Conservation (phyloP, 23 red algal genomes). For the Gracilaria gracilis region DNA sequence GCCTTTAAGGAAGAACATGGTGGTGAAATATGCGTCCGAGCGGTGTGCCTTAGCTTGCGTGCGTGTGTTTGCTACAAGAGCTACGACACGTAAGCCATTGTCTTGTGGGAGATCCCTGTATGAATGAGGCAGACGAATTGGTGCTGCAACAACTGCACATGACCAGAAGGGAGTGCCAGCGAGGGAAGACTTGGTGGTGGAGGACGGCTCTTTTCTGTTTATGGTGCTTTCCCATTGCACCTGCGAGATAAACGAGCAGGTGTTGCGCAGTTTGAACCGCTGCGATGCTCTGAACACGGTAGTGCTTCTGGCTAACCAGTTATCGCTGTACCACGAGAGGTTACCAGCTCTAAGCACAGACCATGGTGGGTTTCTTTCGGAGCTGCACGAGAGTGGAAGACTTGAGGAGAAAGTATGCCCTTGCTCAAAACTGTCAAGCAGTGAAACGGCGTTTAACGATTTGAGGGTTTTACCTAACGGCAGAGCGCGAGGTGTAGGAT, state of each 20-base stretch:
- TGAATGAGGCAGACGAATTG: slow-evolving; percentile 30
- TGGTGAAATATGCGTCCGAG: too few relatives aligned
- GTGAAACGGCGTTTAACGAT: slow-evolving; percentile 67
- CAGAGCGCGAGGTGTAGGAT: too few relatives aligned
- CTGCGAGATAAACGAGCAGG: slow-evolving; percentile 12
- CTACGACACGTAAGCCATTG: not conserved
- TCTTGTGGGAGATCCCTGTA: slow-evolving; percentile 33
- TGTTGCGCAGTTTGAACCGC: not conserved
- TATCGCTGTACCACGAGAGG: slow-evolving; percentile 27
- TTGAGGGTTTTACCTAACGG: slow-evolving; percentile 42
- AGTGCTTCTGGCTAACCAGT: slow-evolving; percentile 43
- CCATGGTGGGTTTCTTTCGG: not conserved
- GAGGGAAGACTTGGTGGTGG: not conserved
- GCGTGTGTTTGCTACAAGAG: slow-evolving; percentile 40
- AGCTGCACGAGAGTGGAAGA: slow-evolving; percentile 2
- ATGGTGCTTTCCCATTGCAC: slow-evolving; percentile 59
- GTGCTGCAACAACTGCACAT: not conserved
- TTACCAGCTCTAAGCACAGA: not conserved
- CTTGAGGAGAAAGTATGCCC: slow-evolving; percentile 58
- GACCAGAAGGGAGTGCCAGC: not conserved
- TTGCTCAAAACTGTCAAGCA: slow-evolving; percentile 36
- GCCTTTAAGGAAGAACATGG: too few relatives aligned
- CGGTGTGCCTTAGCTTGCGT: slow-evolving; percentile 58
- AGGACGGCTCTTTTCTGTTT: not conserved
- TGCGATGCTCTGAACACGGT: not conserved